Conservation (phyloP, 2,329 filamentous ascomycete genomes). For the Geosmithia putterillii region DNA sequence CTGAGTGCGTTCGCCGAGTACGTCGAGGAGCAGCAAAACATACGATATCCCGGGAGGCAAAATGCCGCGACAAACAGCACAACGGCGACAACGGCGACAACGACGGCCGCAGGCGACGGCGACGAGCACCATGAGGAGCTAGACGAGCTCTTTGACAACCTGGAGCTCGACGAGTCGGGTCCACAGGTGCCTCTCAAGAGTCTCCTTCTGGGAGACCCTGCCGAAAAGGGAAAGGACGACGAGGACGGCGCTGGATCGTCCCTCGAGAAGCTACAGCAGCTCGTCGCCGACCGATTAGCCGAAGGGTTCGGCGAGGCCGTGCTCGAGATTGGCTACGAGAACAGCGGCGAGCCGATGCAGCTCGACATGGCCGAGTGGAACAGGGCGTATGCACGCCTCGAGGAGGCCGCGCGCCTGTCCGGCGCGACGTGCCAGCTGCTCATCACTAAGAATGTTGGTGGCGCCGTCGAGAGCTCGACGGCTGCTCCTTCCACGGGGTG, state of each 20-base stretch:
- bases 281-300: constrained; percentile 57
- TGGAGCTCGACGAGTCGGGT: constrained; percentile 64
- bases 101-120: constrained; percentile 11
- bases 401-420: constrained; percentile 48
- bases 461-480: constrained; percentile 48
- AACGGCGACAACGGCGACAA: constrained; percentile 1
- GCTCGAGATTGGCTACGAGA: constrained; percentile 86
- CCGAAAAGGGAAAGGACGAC: neutral
- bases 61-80: constrained; percentile 2
- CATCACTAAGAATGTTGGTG: constrained; percentile 83
- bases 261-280: constrained; percentile 49
- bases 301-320: constrained; percentile 84
- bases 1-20: constrained; percentile 96
- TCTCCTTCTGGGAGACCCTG: constrained; percentile 57
- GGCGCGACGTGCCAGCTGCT: constrained; percentile 70
- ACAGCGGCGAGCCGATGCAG: constrained; percentile 75
- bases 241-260: constrained; percentile 34
- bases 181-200: constrained; percentile 60
- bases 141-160: constrained; percentile 81
- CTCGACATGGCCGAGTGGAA: constrained; percentile 68
- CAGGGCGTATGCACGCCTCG: constrained; percentile 52
- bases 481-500: constrained; percentile 48
- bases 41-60: constrained; percentile 41
- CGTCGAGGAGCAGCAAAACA: constrained; percentile 82
- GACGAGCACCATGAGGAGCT: constrained; percentile 64